Evolutionary conservation across 192 early-diverging fungal genomes (phyloP).

Genomic region (Backusella macrospora): DNA sequence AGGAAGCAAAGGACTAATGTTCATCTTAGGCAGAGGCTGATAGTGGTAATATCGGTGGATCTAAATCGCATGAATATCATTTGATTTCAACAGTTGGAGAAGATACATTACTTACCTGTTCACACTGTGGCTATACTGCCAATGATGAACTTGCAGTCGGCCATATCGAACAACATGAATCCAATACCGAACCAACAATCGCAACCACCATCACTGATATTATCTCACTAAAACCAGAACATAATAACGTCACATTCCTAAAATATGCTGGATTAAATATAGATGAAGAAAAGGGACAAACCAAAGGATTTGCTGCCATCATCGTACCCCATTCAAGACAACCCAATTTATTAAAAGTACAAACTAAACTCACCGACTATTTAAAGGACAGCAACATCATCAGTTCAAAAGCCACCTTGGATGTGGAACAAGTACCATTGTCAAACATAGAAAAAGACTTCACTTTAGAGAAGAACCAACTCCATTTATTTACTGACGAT

Average conservation of each 20-base stretch:
- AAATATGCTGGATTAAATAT: not conserved
- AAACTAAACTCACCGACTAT: slow-evolving; percentile 4
- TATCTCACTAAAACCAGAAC: not conserved
- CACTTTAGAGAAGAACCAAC: too few species aligned
- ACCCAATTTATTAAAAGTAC: slow-evolving; percentile 28
- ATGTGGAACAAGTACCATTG: not conserved
- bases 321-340: slow-evolving; percentile 9
- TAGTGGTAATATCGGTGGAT: slow-evolving; percentile 90
- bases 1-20: too few species aligned
- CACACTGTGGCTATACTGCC: slow-evolving; percentile 76
- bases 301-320: not conserved
- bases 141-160: slow-evolving; percentile 82
- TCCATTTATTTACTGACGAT: slow-evolving; percentile 33
- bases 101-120: slow-evolving; percentile 76
- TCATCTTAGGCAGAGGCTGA: slow-evolving; percentile 77
- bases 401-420: not conserved
- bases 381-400: not conserved
- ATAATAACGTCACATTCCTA: not conserved
- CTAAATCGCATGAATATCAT: slow-evolving; percentile 89
- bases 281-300: not conserved
- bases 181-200: too few species aligned
- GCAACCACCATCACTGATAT: not conserved
- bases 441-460: too few species aligned
- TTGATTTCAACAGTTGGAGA: slow-evolving; percentile 77
- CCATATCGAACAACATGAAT: not conserved